Base-by-base conservation (phyloP, 1,139 yeast genomes). In the Geotrichum bryndzae region DNA sequence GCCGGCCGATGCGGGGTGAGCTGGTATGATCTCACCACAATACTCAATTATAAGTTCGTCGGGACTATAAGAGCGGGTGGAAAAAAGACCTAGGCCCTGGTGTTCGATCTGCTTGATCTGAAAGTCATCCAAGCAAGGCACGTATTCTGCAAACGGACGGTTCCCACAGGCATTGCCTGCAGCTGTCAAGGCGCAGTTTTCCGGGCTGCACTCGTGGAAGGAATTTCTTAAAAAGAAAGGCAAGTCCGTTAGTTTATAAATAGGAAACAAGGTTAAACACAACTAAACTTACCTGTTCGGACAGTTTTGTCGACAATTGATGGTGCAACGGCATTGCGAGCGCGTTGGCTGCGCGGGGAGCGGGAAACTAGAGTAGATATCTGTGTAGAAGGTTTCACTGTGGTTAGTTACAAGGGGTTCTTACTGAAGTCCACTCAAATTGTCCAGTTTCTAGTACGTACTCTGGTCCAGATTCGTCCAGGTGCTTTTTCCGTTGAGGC, bases 21-120 rank as follows among this genome's bases (percentile, higher is more conserved):
- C 48, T 18, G 61, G 23, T 11, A 77, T 74, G 8, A 78, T 75
- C 46, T 77, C 80, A 10, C 81, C 81, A 0, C 79, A 76, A 63
- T 77, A 77, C 63, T 78, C 81, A 18, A 77, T 67, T 41, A 78
- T 75, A 10, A 78, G 67, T 13, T 75, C 73, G 3, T 74, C 74
- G 0, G 77, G 71, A 7, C 65, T 65, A 58, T 73, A 78, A 0
- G 70, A 61, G 25, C 79, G 68, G 0, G 72, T 68, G 1, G 80
- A 73, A 2, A 74, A 57, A 8, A 78, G 66, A 0, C 81, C 80
- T 51, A 67, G 68, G 1, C 80, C 81, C 61, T 74, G 74, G 15
- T 64, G 63, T 10, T 70, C 70, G 0, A 76, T 18, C 1, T 25
- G 18, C n/a, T 23, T 27, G 23, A 53, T 38, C n/a, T 45, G 25